Conservation (phyloP, 208 protist genomes). For the Trichomonas tenax region DNA sequence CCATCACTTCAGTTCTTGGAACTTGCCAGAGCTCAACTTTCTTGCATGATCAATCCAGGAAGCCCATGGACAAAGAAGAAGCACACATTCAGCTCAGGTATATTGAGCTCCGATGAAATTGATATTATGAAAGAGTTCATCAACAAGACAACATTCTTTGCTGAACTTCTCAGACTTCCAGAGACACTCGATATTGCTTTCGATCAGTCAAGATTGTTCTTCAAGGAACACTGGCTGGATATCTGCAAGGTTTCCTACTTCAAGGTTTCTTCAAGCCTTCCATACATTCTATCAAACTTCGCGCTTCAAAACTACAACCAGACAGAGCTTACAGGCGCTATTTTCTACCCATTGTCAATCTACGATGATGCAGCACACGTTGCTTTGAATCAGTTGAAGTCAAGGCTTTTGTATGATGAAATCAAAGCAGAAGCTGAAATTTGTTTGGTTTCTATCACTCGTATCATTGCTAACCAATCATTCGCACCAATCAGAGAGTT, state of each 20-base stretch:
- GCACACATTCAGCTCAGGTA: neutral
- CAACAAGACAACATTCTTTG: neutral
- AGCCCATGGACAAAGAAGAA: neutral
- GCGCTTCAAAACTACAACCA: neutral
- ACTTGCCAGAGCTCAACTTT: neutral
- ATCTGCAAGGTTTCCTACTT: neutral
- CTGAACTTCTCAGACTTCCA: neutral
- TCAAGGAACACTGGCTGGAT: neutral
- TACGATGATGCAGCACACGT: neutral
- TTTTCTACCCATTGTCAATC: neutral
- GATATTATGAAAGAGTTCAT: neutral
- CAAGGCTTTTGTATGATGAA: neutral
- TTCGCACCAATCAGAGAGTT: neutral
- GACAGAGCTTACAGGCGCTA: neutral
- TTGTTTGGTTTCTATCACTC: neutral
- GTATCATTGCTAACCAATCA: neutral
- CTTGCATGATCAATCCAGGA: neutral
- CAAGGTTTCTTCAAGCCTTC: neutral
- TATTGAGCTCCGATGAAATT: neutral
- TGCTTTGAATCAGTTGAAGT: neutral
- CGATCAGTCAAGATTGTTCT: neutral
- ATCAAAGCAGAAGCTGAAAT: slow-evolving; percentile 8
- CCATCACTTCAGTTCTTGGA: neutral
- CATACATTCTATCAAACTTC: neutral
- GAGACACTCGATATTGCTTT: neutral